These are phyloP conservation scores for Euphorbia peplus DNA, from an alignment of 345 rosid genomes.

Conservation along the genomic window DNA sequence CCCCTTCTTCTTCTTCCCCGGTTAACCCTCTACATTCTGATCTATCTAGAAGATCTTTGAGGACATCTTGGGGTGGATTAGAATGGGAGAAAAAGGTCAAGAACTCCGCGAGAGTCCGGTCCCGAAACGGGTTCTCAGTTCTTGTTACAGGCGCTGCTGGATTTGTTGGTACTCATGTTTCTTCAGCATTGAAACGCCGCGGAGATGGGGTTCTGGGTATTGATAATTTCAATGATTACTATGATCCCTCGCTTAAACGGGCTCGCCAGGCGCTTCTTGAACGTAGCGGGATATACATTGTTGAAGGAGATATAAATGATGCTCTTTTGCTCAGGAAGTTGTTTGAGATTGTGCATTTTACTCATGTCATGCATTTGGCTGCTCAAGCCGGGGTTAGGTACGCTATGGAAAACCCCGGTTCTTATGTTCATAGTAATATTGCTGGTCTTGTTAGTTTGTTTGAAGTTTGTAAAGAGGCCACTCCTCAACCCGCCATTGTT, in stretches of 20 bases:
- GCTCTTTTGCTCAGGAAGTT: slow-evolving; percentile 59
- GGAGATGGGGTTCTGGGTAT: slow-evolving; percentile 88
- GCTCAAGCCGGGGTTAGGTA: slow-evolving; percentile 93
- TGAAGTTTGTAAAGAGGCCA: slow-evolving; percentile 71
- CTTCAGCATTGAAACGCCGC: slow-evolving; percentile 70
- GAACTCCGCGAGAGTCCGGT: slow-evolving; percentile 63
- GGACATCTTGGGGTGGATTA: slow-evolving; percentile 77
- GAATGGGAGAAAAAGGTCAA: slow-evolving; percentile 69
- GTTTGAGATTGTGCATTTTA: slow-evolving; percentile 68
- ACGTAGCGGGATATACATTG: slow-evolving; percentile 65
- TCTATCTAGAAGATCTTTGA: slow-evolving; percentile 81
- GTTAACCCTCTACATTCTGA: slow-evolving; percentile 46
- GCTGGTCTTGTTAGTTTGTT: slow-evolving; percentile 78
- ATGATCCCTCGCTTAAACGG: slow-evolving; percentile 76
- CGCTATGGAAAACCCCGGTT: slow-evolving; percentile 82
- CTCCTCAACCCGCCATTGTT: slow-evolving; percentile 82
- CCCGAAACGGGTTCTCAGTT: slow-evolving; percentile 63
- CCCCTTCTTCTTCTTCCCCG: slow-evolving; percentile 43
- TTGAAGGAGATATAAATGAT: slow-evolving; percentile 92
- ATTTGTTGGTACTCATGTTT: slow-evolving; percentile 90
- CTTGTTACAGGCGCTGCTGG: slow-evolving; percentile 93
- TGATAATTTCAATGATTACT: slow-evolving; percentile 87
- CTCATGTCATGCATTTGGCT: slow-evolving; percentile 91
- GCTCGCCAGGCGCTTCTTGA: slow-evolving; percentile 87
- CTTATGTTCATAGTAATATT: slow-evolving; percentile 81